Evolutionary conservation across 164 flowering plant species (phyloP), one percentile per base, ranked within the genome.

Genomic region (Nymphaea colorata): DNA sequence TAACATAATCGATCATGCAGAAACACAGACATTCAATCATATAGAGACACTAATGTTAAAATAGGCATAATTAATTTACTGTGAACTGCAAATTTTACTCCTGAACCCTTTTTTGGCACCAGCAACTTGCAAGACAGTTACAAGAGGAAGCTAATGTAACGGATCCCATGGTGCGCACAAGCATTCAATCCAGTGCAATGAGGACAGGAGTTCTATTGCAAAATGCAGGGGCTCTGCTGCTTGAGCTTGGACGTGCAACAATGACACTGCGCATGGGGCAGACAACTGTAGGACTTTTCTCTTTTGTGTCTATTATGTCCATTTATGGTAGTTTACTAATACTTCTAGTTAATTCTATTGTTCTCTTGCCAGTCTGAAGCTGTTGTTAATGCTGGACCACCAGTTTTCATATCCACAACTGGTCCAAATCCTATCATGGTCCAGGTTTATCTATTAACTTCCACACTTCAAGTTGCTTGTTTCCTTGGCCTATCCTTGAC

Each of bases 391-490:
- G 87, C 96, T 66, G 98, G 98, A 62, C 94, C 98, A 65, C 89
- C 98, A 14, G 83, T 93, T 67, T 91, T 87, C 71, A 77, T 91
- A 73, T 86, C 92, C 62, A 71, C 85, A 64, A 74, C 89, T 69
- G 97, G 90, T 61, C 96, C 96, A 41, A 93, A 91, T 72, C 97
- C 97, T 59, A 79, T 93, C 16, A 93, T 87, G 98, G 98, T 93
- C 76, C 97, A 90, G 97, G 98, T 80, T 67, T 65, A 71, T 61
- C 36, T 76, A 66, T 71, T 42, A 8, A 42, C 17, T 43, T 44
- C 25, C 2, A 36, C 6, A 11, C 57, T 75, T 18, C 44, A 43
- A 17, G 47, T 15, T 47, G 5, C n/a, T 43, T 45, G 57, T 36
- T 64, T 42, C 14, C 59, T 64, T 3, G 51, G 25, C 64, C 5